Evolutionary conservation across 257 asterid species (phyloP).

Genomic region (Penstemon davidsonii): DNA sequence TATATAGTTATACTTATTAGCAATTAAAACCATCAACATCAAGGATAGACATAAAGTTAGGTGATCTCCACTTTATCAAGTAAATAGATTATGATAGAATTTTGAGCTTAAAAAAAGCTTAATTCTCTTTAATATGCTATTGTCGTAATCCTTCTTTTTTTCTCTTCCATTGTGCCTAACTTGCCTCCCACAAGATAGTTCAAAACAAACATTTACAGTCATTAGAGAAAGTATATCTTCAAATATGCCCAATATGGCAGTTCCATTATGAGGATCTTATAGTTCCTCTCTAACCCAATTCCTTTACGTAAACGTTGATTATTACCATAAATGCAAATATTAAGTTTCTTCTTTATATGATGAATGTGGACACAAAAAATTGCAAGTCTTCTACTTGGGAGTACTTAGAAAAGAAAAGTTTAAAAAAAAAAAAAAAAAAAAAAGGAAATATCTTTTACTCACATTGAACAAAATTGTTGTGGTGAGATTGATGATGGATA

Average conservation of each 20-base stretch:
- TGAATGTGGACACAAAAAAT: too few relatives aligned
- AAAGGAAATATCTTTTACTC: too few relatives aligned
- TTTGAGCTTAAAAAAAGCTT: slow-evolving; percentile 26
- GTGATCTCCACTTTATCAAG: background rate
- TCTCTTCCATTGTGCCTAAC: slow-evolving; percentile 42
- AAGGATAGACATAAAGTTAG: slow-evolving; percentile 16
- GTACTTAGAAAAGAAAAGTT: too few relatives aligned
- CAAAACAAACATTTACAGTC: slow-evolving; percentile 42
- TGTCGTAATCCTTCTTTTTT: slow-evolving; percentile 15
- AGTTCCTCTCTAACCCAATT: background rate
- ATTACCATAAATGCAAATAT: too few relatives aligned
- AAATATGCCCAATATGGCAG: slow-evolving; percentile 32
- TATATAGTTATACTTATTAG: too few relatives aligned
- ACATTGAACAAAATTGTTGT: too few relatives aligned
- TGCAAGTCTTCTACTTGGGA: too few relatives aligned
- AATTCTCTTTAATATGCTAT: slow-evolving; percentile 17
- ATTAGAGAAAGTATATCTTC: slow-evolving; percentile 40
- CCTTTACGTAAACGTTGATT: slow-evolving; percentile 2
- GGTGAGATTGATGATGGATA: too few relatives aligned
- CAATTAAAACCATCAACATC: too few relatives aligned
- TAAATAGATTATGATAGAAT: slow-evolving; percentile 17
- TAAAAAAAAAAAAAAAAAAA: too few relatives aligned
- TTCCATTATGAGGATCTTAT: slow-evolving; percentile 23
- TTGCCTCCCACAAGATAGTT: slow-evolving; percentile 42
- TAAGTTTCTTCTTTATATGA: too few relatives aligned